Conservation (phyloP, 169 alveolate genomes). For the Condylostoma magnum region DNA sequence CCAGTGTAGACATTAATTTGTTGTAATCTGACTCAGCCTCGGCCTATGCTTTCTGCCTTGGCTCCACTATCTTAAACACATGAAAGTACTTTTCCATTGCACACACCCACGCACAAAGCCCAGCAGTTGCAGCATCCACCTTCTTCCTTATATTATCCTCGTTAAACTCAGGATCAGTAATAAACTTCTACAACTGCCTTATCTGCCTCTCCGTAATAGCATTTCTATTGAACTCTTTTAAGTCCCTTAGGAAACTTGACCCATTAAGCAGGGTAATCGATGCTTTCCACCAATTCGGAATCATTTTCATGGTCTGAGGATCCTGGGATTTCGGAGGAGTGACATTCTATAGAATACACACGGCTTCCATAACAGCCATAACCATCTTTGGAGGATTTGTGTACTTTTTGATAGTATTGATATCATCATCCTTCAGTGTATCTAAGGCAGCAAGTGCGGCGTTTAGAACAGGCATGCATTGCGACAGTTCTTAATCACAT, state of each 20-base stretch:
- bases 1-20: conserved; percentile 51
- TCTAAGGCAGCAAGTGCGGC: conserved; percentile 83
- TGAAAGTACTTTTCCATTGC: conserved; percentile 81
- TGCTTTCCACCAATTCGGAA: conserved; percentile 81
- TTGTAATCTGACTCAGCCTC: conserved; percentile 77
- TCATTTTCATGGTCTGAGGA: conserved; percentile 51
- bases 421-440: conserved; percentile 79
- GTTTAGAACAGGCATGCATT: conserved; percentile 82
- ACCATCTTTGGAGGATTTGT: conserved; percentile 76
- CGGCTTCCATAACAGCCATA: conserved; percentile 63
- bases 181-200: neutral
- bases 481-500: conserved; percentile 86
- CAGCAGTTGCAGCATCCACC: conserved; percentile 72
- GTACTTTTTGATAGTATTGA: conserved; percentile 78
- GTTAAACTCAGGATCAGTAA: conserved; percentile 45
- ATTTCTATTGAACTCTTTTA: conserved; percentile 69
- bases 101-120: conserved; percentile 81
- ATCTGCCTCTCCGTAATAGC: conserved; percentile 40
- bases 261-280: conserved; percentile 72
- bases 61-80: conserved; percentile 78
- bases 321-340: conserved; percentile 46
- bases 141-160: conserved; percentile 60
- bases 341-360: conserved; percentile 58
- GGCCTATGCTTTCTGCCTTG: conserved; percentile 72
- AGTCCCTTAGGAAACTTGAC: conserved; percentile 52